Conservation (phyloP, 768 basidiomycete genomes). For the Tricholoma terreum region DNA sequence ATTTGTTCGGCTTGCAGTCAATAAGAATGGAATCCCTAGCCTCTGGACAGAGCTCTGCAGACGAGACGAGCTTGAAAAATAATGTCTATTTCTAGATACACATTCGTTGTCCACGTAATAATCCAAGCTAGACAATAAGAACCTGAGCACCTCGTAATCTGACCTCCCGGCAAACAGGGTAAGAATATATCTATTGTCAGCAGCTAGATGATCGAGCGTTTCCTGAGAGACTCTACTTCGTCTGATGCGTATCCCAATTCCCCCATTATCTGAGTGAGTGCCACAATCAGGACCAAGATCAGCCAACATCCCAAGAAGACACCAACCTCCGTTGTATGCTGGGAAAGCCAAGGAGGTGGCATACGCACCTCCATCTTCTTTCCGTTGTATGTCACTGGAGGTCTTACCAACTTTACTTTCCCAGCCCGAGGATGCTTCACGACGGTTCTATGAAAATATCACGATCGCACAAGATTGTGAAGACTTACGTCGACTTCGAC, state of each 20-base stretch:
- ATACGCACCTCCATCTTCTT: slow-evolving; percentile 67
- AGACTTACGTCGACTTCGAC: slow-evolving; percentile 73
- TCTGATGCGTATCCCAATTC: slow-evolving; percentile 30
- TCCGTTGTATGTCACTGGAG: slow-evolving; percentile 81
- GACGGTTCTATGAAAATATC: slow-evolving; percentile 14
- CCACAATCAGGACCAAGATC: background rate
- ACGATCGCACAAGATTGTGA: slow-evolving; percentile 29
- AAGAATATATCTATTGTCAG: no score
- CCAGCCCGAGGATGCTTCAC: slow-evolving; percentile 70
- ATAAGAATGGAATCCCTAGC: no score
- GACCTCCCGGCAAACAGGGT: no score
- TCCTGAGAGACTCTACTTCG: slow-evolving; percentile 14
- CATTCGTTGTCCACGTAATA: no score
- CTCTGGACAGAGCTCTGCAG: no score
- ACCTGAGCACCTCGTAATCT: no score
- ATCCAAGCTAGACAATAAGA: no score
- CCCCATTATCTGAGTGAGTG: slow-evolving; percentile 19
- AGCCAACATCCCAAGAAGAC: background rate
- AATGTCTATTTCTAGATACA: no score
- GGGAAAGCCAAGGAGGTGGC: slow-evolving; percentile 85
- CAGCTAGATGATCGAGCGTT: slow-evolving; percentile 13
- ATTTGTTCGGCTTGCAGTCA: no score
- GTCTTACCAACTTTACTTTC: slow-evolving; percentile 74
- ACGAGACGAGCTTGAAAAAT: no score
- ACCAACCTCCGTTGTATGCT: slow-evolving; percentile 75